These are phyloP conservation scores for Penicillium atrosanguineum DNA, from an alignment of 495 filamentous ascomycete genomes.

Conservation along the genomic window DNA sequence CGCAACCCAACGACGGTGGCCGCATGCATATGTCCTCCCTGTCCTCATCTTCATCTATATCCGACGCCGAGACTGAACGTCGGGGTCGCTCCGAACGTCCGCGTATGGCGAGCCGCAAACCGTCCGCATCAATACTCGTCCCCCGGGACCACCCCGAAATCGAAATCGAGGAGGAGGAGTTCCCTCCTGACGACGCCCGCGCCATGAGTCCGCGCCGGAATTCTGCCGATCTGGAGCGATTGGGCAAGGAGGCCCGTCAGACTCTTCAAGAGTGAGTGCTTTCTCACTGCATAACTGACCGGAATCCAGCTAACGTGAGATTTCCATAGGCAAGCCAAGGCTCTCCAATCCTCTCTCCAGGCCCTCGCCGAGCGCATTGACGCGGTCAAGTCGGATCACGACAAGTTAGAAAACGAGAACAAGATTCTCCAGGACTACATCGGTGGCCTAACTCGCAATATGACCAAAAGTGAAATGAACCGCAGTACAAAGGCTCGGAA, in stretches of 20 bases:
- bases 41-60: slow-evolving; percentile 48
- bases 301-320: background rate
- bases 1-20: slow-evolving; percentile 44
- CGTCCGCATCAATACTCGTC: slow-evolving; percentile 77
- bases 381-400: slow-evolving; percentile 87
- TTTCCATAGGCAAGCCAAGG: slow-evolving; percentile 71
- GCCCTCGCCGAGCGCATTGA: slow-evolving; percentile 91
- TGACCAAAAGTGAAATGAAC: slow-evolving; percentile 50
- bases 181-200: slow-evolving; percentile 81
- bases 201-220: slow-evolving; percentile 93
- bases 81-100: slow-evolving; percentile 47
- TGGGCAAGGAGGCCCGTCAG: slow-evolving; percentile 75
- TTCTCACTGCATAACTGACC: background rate
- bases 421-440: slow-evolving; percentile 88
- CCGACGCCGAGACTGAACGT: slow-evolving; percentile 46
- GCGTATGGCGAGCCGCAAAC: slow-evolving; percentile 62
- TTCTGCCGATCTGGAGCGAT: slow-evolving; percentile 79
- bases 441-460: slow-evolving; percentile 51
- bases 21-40: slow-evolving; percentile 43
- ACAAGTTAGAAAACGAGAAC: slow-evolving; percentile 93
- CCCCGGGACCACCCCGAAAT: slow-evolving; percentile 68
- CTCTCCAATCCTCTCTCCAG: slow-evolving; percentile 80
- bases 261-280: slow-evolving; percentile 61
- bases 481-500: slow-evolving; percentile 46
- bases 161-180: slow-evolving; percentile 63